Evolutionary conservation across 2,329 filamentous ascomycete species (phyloP).

Genomic region (Teratosphaeria nubilosa): DNA sequence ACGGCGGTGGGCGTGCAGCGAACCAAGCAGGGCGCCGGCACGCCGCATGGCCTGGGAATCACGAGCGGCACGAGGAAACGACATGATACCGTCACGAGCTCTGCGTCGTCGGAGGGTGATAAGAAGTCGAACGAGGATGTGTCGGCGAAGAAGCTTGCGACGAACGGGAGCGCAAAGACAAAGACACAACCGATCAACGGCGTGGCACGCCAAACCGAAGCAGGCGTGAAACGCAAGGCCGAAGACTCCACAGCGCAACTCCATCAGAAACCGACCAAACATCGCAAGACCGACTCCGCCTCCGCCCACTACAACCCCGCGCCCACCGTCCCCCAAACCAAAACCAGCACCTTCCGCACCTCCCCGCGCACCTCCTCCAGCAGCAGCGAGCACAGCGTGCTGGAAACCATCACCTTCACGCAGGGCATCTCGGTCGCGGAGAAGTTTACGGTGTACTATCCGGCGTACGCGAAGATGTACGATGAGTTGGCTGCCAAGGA

Average conservation of each 20-base stretch:
- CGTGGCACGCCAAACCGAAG: conserved; percentile 19
- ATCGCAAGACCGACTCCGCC: conserved; percentile 17
- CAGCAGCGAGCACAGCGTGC: conserved; percentile 15
- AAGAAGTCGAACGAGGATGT: conserved; percentile 9
- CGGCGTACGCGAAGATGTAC: conserved; percentile 48
- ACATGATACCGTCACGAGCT: conserved; percentile 23
- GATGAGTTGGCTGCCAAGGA: conserved; percentile 33
- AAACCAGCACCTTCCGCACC: conserved; percentile 10
- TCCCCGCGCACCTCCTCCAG: conserved; percentile 10
- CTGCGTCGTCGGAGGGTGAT: conserved; percentile 9
- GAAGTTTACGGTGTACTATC: conserved; percentile 49
- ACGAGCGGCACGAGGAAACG: conserved; percentile 29
- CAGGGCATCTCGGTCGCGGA: conserved; percentile 37
- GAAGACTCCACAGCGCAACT: conserved; percentile 25
- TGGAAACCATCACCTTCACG: conserved; percentile 25
- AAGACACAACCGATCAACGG: conserved; percentile 8
- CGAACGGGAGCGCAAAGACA: conserved; percentile 29
- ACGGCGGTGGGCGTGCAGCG: conserved; percentile 17
- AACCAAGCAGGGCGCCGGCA: conserved; percentile 27
- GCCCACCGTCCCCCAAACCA: too few species aligned
- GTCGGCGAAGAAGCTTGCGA: conserved; percentile 8
- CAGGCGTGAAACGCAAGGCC: conserved; percentile 36
- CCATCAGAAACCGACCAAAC: conserved; percentile 17
- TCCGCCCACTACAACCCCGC: background rate
- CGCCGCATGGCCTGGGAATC: conserved; percentile 31